These are phyloP conservation scores for Lactarius trivialis DNA, from an alignment of 768 basidiomycete species.

Conservation along the genomic window DNA sequence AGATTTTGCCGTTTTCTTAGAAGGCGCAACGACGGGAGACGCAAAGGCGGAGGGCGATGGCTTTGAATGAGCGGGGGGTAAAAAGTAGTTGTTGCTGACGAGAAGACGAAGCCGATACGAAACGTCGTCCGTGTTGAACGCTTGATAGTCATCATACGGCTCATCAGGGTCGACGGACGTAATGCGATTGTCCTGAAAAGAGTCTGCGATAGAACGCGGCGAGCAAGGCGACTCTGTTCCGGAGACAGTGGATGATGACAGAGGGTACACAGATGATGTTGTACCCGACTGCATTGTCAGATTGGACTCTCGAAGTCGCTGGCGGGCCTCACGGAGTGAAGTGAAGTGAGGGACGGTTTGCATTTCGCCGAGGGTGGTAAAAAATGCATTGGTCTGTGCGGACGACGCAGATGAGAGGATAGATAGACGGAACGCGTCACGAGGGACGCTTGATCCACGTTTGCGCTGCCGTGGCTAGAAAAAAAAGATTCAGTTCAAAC, in stretches of 20 bases:
- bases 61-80: constrained; percentile 82
- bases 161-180: constrained; percentile 24
- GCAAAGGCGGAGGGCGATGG: constrained; percentile 64
- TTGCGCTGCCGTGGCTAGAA: constrained; percentile 14
- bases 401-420: constrained; percentile 21
- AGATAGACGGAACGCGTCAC: constrained; percentile 23
- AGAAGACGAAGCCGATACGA: constrained; percentile 78
- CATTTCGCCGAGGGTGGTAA: constrained; percentile 20
- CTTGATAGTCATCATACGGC: constrained; percentile 23
- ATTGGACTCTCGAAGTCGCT: constrained; percentile 38
- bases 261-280: constrained; percentile 75
- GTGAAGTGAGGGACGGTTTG: constrained; percentile 23
- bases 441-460: constrained; percentile 24
- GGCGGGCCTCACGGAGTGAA: constrained; percentile 23
- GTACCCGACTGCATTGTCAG: constrained; percentile 58
- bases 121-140: constrained; percentile 63
- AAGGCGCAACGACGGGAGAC: constrained; percentile 31
- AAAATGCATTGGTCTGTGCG: constrained; percentile 21
- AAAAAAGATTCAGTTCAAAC: constrained; percentile 8
- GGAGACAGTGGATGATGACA: constrained; percentile 59
- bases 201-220: constrained; percentile 48
- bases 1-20: constrained; percentile 42
- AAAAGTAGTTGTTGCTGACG: constrained; percentile 83
- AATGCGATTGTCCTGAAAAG: constrained; percentile 41
- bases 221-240: constrained; percentile 59